Base-by-base conservation (phyloP, 1,284 basidiomycete species). In the Ceratobasidium sp. region DNA sequence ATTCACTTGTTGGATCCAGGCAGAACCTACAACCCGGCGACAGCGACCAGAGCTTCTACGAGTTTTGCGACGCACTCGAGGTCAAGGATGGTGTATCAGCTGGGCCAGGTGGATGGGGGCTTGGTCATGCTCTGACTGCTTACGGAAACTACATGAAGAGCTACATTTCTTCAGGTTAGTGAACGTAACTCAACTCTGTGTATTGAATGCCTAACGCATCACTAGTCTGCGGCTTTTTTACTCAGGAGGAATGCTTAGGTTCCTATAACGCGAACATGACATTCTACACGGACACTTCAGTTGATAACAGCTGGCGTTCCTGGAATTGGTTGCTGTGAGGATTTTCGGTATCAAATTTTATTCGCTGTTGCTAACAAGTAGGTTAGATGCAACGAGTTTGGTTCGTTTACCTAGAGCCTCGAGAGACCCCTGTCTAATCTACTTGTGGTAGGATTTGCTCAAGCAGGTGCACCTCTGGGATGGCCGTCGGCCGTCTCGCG, bases 51-150 rank as follows among this genome's bases (percentile, higher is more conserved):
- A 74, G 79, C 34, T 92, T 92, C 80, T 88, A 83, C 79, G 59
- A 84, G 18, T 92, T 92, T 80, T 92, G 90, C 74, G 89, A 92
- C 76, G 88, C 89, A 0, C 81, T 92, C 0, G 90, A 92, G 78
- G 88, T 90, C 30, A 87, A 88, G 77, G 76, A 89, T 72, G 88
- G 88, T 5, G 81, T 84, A 2, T 84, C 75, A 61, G 89, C 90
- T 3, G 82, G 85, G 23, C 80, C 82, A 0, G 76, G 76, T 0
- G 90, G 91, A 8, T 91, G 87, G 85, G 90, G 91, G 23, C 80
- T 90, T 10, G 81, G 87, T 0, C 82, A 89, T 74, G 88, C 90
- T 4, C 80, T 92, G 18, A 45, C 79, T 10, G 84, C 89, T 0
- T 91, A 89, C 89, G 85, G 86, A 18, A 78, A 81, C 8, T 89